phyloP scores from a whole-genome alignment of 1,139 yeast genomes.

The Pichia sorboxylosa region DNA sequence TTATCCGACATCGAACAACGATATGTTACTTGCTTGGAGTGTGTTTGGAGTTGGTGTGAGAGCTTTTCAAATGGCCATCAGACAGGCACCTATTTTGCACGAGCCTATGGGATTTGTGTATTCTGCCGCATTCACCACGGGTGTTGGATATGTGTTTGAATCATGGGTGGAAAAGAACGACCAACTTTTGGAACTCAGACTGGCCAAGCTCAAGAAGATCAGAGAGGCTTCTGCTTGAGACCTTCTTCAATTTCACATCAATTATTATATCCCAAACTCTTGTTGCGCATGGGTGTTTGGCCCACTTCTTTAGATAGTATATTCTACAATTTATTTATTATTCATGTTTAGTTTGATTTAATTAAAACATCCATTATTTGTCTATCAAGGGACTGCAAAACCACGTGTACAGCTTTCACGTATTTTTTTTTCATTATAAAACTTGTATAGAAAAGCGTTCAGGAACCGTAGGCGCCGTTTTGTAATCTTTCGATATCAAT shows the following conservation, averaged over 20 bases:
- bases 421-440: too few relatives aligned
- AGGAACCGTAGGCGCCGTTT: slow-evolving; percentile 12
- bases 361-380: too few relatives aligned
- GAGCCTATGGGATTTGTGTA: slow-evolving; percentile 28
- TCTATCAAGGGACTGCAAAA: too few relatives aligned
- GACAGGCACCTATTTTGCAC: slow-evolving; percentile 26
- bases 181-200: slow-evolving; percentile 24
- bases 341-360: too few relatives aligned
- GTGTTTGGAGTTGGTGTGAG: slow-evolving; percentile 28
- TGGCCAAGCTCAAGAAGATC: slow-evolving; percentile 25
- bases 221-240: slow-evolving; percentile 19
- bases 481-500: slow-evolving; percentile 12
- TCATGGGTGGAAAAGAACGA: slow-evolving; percentile 27
- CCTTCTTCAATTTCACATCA: too few relatives aligned
- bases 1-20: background rate
- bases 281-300: too few relatives aligned
- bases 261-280: too few relatives aligned
- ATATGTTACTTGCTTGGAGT: slow-evolving; percentile 25
- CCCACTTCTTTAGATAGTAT: too few relatives aligned
- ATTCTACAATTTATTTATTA: too few relatives aligned
- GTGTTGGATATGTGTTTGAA: slow-evolving; percentile 27
- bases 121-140: slow-evolving; percentile 31
- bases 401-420: too few relatives aligned
- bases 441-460: too few relatives aligned
- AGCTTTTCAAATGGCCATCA: slow-evolving; percentile 30